Base-by-base conservation (phyloP, 257 asterid species). In the Solanum paucissectum region DNA sequence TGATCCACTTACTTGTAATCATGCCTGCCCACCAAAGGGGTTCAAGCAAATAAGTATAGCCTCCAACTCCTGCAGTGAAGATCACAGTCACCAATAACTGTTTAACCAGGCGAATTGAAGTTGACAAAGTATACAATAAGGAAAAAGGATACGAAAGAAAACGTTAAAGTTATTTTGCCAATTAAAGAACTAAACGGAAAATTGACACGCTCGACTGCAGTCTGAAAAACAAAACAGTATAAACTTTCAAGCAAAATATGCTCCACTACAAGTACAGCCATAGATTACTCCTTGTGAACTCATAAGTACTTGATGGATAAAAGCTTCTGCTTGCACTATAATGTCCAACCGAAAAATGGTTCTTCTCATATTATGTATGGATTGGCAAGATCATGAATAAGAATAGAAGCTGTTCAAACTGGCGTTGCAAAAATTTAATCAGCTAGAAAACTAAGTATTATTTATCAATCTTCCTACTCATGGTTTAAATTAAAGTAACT, bases 21-120 rank as follows among this genome's bases (percentile, higher is more conserved):
- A 96, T 94, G 91, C 99, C 99, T 3, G 94, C 94, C 99, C 99
- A 96, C 98, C 99, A 96, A 87, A 96, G 98, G 52, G 99, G 99
- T 88, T 96, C 94, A 46, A 91, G 89, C 69, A 96, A 92, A 95
- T 96, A 96, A 38, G 98, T 90, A 84, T 95, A 95, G 87, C 98
- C 98, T 89, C 99, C 98, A 89, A 79, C 93, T 74, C 99, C 99
- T 96, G 92, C 86, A 91, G 86, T 82, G 60, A 40, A 68, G 64
- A 83, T 12, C 18, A 1, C 40, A n/a, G 64, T 32, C n/a, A 1
- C 1, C 33, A 37, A 87, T 32, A 69, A 83, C 34, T 42, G 49
- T 32, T 79, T n/a, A 83, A 84, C 74, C 44, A 29, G 73, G 68
- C 23, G 29, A 29, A 86, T 32, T 42, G 69, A 71, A 25, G 12